Percentiles rank a stretch among this genome's conserved stretches.
Evolutionary conservation across 768 basidiomycete genomes (phyloP).

Genomic region (Boletus patriciae): DNA sequence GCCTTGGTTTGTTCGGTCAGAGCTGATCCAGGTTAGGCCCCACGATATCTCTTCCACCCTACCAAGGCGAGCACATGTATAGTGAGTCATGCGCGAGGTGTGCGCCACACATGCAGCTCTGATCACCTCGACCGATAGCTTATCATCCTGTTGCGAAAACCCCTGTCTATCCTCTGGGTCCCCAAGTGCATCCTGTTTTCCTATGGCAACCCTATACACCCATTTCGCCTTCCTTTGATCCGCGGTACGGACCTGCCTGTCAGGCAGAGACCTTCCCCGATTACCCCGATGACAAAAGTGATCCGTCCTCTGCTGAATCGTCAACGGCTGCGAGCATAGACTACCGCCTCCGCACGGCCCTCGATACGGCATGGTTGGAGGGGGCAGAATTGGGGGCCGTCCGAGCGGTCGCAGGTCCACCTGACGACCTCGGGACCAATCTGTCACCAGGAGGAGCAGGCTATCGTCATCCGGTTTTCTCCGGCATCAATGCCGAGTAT

Average conservation of each 20-base stretch:
- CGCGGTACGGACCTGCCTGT: constrained; percentile 9
- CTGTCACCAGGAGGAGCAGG: constrained; percentile 9
- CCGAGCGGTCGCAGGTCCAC: constrained; percentile 3
- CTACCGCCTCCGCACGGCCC: constrained; percentile 2
- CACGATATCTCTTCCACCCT: constrained; percentile 8
- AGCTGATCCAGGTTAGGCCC: constrained; percentile 16
- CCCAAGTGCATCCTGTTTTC: constrained; percentile 20
- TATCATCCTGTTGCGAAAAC: constrained; percentile 18
- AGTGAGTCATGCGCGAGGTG: constrained; percentile 13
- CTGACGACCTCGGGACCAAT: constrained; percentile 13
- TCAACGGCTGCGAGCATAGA: constrained; percentile 14
- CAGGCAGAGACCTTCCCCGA: constrained; percentile 13
- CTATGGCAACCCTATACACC: constrained; percentile 35
- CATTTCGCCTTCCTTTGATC: constrained; percentile 16
- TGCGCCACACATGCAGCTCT: neutral
- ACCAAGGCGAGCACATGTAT: constrained; percentile 18
- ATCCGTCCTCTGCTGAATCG: constrained; percentile 29
- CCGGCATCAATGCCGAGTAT: constrained; percentile 14
- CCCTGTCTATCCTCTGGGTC: constrained; percentile 18
- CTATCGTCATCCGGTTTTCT: constrained; percentile 14
- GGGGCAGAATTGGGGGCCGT: neutral
- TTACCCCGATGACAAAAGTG: constrained; percentile 26
- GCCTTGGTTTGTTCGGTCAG: neutral
- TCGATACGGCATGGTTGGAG: constrained; percentile 5
- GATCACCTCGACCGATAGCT: constrained; percentile 14